These are phyloP conservation scores for Quercus phellos DNA, from an alignment of 331 rosid genomes.

Conservation along the genomic window DNA sequence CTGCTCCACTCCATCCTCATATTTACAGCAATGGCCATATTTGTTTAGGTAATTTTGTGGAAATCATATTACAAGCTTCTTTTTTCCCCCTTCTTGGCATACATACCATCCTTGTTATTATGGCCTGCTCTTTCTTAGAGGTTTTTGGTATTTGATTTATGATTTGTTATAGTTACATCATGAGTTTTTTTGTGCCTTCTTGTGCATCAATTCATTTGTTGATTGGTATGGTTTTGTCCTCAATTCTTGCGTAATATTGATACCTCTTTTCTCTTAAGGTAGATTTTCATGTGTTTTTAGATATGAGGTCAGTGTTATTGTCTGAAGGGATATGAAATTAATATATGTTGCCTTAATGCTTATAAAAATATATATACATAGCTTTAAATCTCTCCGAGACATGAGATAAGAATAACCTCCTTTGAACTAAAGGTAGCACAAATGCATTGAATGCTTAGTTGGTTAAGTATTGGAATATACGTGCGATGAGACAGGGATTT, in stretches of 20 bases:
- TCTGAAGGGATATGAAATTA: neutral
- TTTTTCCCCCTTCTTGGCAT: neutral
- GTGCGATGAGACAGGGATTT: too few relatives aligned
- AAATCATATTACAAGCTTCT: neutral
- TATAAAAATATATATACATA: too few relatives aligned
- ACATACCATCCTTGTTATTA: neutral
- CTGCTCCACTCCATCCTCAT: conserved; percentile 98
- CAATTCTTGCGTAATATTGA: neutral
- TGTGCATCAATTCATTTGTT: conserved; percentile 7
- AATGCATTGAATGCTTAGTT: neutral
- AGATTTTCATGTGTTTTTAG: neutral
- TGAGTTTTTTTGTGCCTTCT: neutral
- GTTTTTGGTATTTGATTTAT: neutral
- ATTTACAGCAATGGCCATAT: conserved; percentile 98
- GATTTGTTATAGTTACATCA: neutral
- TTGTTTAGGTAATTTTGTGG: conserved; percentile 70
- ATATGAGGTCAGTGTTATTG: neutral
- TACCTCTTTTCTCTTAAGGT: neutral
- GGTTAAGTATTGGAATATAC: neutral
- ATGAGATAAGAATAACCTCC: neutral
- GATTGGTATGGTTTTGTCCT: neutral
- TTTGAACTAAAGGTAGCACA: neutral
- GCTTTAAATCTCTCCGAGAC: neutral
- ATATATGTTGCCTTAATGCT: neutral
- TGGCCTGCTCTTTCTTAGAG: conserved; percentile 10